A percentile compares a stretch with the other conserved stretches of the same genome.
These are phyloP conservation scores for Cladophialophora bantiana DNA, from an alignment of 2,329 filamentous ascomycete genomes.

Conservation along the genomic window DNA sequence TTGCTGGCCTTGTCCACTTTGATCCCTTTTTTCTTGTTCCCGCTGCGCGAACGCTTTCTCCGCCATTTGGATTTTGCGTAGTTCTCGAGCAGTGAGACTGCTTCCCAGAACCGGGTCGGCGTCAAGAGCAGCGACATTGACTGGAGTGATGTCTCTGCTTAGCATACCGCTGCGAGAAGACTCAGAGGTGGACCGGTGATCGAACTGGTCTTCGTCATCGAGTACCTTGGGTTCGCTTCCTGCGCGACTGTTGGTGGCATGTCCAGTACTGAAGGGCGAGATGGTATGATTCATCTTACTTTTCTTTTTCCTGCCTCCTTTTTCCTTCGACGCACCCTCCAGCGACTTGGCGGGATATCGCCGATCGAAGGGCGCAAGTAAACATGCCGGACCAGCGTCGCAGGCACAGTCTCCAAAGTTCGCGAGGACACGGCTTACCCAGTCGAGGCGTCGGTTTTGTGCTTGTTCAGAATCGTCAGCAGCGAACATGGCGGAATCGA, in stretches of 20 bases:
- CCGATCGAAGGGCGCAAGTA: conserved; percentile 54
- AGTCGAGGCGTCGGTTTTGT: conserved; percentile 48
- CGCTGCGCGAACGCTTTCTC: conserved; percentile 68
- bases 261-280: conserved; percentile 62
- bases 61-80: conserved; percentile 67
- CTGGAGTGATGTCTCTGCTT: conserved; percentile 69
- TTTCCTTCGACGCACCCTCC: conserved; percentile 50
- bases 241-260: conserved; percentile 64
- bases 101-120: conserved; percentile 50
- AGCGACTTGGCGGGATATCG: conserved; percentile 47
- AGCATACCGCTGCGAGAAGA: conserved; percentile 63
- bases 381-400: conserved; percentile 47
- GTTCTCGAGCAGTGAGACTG: conserved; percentile 67
- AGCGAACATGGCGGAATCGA: conserved; percentile 45
- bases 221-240: conserved; percentile 63
- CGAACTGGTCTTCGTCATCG: conserved; percentile 64
- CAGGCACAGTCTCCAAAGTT: conserved; percentile 60
- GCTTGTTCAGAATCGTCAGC: conserved; percentile 36
- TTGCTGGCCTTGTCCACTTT: conserved; percentile 47
- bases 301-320: conserved; percentile 59
- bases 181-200: conserved; percentile 64
- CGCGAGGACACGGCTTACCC: conserved; percentile 56
- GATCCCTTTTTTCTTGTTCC: conserved; percentile 63
- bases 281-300: conserved; percentile 54
- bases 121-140: conserved; percentile 55